A percentile compares a stretch with the other conserved stretches of the same genome.
phyloP scores from a whole-genome alignment of 495 filamentous ascomycete genomes.

The Xylaria castorea region DNA sequence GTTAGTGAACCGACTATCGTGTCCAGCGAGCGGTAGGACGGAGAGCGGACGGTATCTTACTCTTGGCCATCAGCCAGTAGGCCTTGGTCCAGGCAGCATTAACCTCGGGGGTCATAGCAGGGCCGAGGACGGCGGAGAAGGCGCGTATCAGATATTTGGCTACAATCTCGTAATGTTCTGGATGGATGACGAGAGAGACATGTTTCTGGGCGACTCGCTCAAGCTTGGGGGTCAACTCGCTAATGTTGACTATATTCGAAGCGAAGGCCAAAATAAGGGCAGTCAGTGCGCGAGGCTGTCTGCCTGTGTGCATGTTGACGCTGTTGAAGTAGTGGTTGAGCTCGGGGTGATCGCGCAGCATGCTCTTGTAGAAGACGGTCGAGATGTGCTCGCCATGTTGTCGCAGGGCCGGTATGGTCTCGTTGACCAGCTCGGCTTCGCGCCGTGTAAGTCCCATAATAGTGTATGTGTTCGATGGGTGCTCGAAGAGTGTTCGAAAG shows the following conservation, averaged over 20 bases:
- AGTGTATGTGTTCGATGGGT: neutral
- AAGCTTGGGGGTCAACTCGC: constrained; percentile 66
- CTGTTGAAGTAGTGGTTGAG: constrained; percentile 74
- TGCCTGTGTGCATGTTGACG: constrained; percentile 70
- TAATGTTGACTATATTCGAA: constrained; percentile 71
- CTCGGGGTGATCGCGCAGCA: constrained; percentile 68
- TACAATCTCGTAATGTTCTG: constrained; percentile 73
- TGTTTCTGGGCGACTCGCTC: constrained; percentile 79
- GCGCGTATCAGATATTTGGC: constrained; percentile 70
- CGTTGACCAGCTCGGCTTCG: constrained; percentile 51
- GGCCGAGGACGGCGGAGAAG: constrained; percentile 70
- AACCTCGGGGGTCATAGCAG: constrained; percentile 68
- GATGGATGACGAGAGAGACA: constrained; percentile 71
- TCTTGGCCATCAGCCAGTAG: constrained; percentile 67
- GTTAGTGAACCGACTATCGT: neutral
- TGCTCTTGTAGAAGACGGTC: constrained; percentile 69
- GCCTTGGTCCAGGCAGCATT: constrained; percentile 67
- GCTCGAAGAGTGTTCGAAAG: neutral
- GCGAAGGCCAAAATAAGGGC: constrained; percentile 72
- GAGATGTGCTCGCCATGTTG: constrained; percentile 72
- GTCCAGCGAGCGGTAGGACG: neutral
- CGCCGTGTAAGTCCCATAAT: constrained; percentile 53
- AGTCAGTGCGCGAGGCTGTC: constrained; percentile 70
- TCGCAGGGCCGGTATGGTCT: constrained; percentile 57
- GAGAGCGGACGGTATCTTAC: constrained; percentile 13